Percentiles rank a stretch among this genome's conserved stretches.
Conservation (phyloP, 257 asterid species). For the Plantago major region DNA sequence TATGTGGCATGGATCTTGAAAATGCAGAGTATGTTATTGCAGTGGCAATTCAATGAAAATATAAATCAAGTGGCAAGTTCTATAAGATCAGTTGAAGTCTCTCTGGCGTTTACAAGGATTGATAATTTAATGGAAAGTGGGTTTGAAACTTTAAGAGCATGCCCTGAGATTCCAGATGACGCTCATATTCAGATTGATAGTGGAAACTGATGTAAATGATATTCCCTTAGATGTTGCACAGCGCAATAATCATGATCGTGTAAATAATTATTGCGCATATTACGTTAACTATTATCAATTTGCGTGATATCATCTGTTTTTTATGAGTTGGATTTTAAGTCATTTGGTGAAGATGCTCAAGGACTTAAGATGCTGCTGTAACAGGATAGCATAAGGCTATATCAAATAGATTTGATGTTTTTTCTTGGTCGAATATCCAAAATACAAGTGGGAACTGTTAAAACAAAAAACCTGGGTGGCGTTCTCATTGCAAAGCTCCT, state of each 20-base stretch:
- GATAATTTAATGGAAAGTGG: conserved; percentile 24
- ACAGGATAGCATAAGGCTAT: conserved; percentile 66
- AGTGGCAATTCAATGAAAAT: conserved; percentile 26
- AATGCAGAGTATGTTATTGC: conserved; percentile 26
- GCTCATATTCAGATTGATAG: conserved; percentile 22
- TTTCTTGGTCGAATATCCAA: conserved; percentile 67
- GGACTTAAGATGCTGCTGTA: conserved; percentile 51
- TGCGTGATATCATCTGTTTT: conserved; percentile 46
- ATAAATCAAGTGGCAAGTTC: conserved; percentile 49
- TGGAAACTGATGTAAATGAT: conserved; percentile 24
- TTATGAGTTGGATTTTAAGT: conserved; percentile 44
- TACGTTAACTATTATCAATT: conserved; percentile 67
- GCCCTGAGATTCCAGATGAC: conserved; percentile 33
- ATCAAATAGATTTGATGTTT: conserved; percentile 40
- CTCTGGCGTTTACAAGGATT: conserved; percentile 40
- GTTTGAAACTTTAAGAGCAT: conserved; percentile 24
- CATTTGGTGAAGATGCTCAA: conserved; percentile 35
- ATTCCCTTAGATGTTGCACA: conserved; percentile 19
- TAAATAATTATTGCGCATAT: conserved; percentile 21
- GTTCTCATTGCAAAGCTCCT: conserved; percentile 61
- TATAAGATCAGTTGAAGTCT: conserved; percentile 65
- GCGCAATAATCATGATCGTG: no score
- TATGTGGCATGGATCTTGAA: conserved; percentile 36
- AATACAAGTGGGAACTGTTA: conserved; percentile 26
- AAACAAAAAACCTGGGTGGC: conserved; percentile 88